These are phyloP conservation scores for Chaetomium sp. DNA, from an alignment of 2,329 filamentous ascomycete species.

Conservation along the genomic window DNA sequence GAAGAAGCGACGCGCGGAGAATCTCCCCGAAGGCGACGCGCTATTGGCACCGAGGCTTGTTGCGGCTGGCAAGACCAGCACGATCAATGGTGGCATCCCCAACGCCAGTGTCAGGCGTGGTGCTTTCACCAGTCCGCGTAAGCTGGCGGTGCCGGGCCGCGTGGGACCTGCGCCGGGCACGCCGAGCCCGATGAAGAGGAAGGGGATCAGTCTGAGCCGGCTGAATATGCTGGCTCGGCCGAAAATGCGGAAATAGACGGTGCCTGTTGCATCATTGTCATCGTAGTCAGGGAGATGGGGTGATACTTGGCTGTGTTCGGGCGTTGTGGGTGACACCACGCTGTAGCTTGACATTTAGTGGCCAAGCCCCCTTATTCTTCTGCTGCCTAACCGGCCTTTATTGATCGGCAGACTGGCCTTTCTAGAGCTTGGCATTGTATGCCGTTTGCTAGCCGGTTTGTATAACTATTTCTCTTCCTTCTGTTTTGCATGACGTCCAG, in stretches of 20 bases:
- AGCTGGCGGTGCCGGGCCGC: conserved; percentile 14
- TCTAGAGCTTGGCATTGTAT: too few relatives aligned
- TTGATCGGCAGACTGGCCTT: too few relatives aligned
- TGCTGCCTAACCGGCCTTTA: too few relatives aligned
- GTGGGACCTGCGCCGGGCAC: conserved; percentile 18
- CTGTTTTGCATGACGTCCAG: too few relatives aligned
- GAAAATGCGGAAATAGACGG: conserved; percentile 42
- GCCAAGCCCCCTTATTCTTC: too few relatives aligned
- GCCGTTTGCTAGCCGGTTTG: background rate
- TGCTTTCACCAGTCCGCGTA: conserved; percentile 27
- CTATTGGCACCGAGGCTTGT: conserved; percentile 44
- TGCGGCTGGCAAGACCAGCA: conserved; percentile 1
- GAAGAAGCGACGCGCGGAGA: conserved; percentile 53
- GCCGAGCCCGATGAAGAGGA: conserved; percentile 48
- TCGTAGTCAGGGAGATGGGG: background rate
- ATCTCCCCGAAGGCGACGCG: conserved; percentile 45
- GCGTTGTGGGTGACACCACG: conserved; percentile 12
- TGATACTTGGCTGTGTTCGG: background rate
- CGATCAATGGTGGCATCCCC: background rate
- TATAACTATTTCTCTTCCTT: background rate
- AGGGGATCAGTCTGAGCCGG: conserved; percentile 50
- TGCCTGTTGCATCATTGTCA: background rate
- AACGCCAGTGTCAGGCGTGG: background rate
- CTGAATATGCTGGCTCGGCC: conserved; percentile 56
- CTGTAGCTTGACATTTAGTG: conserved; percentile 1